phyloP scores from a whole-genome alignment of 371 early-diverging fungal species.

The Capillidium heterosporum region DNA sequence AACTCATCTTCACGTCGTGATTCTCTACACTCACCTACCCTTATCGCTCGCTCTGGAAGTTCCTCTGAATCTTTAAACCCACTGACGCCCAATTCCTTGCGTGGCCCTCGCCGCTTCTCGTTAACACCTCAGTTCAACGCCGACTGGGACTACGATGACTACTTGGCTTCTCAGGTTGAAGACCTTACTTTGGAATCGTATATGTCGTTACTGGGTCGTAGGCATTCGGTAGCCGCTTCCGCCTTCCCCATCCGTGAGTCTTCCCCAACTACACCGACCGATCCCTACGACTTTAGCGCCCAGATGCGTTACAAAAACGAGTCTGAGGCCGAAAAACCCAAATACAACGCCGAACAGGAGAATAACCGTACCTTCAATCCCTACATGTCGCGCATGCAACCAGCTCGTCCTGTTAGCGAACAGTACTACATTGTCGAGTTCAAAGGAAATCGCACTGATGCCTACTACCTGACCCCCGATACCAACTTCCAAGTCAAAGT shows the following conservation, averaged over 20 bases:
- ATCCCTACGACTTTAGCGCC: background rate
- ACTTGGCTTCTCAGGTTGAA: background rate
- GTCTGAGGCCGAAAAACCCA: background rate
- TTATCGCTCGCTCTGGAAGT: background rate
- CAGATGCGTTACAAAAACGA: background rate
- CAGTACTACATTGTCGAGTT: slow-evolving; percentile 49
- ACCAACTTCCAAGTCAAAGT: slow-evolving; percentile 20
- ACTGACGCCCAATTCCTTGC: background rate
- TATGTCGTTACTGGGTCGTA: background rate
- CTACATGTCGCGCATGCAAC: background rate
- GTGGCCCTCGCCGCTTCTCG: background rate
- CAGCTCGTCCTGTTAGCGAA: background rate
- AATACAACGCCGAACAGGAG: background rate
- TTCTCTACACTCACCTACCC: background rate
- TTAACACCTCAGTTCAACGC: background rate
- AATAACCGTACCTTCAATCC: background rate
- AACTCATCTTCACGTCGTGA: background rate
- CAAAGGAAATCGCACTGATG: slow-evolving; percentile 61
- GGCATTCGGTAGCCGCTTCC: slow-evolving; percentile 6
- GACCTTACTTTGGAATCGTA: background rate
- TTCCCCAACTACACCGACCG: background rate
- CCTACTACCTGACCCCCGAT: slow-evolving; percentile 37
- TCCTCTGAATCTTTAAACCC: background rate
- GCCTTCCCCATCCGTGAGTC: slow-evolving; percentile 2
- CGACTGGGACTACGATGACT: background rate